Percentiles rank a stretch among this genome's conserved stretches.
phyloP scores from a whole-genome alignment of 257 asterid genomes.

The Asclepias syriaca region DNA sequence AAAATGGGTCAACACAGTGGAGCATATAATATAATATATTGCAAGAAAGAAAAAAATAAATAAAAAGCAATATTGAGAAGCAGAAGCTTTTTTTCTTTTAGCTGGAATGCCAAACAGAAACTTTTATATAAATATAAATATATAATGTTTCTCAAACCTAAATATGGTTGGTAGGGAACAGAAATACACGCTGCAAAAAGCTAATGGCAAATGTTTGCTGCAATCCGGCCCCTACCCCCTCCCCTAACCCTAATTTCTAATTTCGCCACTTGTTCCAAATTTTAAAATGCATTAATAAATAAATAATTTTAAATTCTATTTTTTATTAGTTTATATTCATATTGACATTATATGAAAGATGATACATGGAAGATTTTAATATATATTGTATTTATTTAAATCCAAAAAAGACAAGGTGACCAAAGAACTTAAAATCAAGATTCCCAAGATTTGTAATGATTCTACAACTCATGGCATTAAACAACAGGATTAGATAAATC shows the following conservation, averaged over 20 bases:
- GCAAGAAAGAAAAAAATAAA: too few relatives aligned
- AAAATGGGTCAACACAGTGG: neutral
- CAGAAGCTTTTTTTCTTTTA: neutral
- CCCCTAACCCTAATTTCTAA: neutral
- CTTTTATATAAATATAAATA: neutral
- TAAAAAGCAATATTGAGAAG: neutral
- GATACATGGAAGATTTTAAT: too few relatives aligned
- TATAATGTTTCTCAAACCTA: neutral
- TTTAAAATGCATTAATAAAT: too few relatives aligned
- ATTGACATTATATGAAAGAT: too few relatives aligned
- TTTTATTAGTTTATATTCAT: too few relatives aligned
- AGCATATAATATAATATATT: neutral
- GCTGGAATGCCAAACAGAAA: neutral
- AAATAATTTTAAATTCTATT: too few relatives aligned
- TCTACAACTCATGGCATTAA: too few relatives aligned
- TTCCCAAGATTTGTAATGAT: too few relatives aligned
- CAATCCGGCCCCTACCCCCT: neutral
- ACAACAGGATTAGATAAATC: too few relatives aligned
- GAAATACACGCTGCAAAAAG: neutral
- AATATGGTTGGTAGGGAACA: constrained; percentile 2
- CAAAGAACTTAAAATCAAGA: too few relatives aligned
- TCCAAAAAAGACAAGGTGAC: too few relatives aligned
- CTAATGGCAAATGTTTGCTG: neutral
- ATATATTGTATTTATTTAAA: too few relatives aligned
- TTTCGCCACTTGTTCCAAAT: neutral